These are phyloP conservation scores for Raphanus sativus DNA, from an alignment of 345 rosid genomes.

Conservation along the genomic window DNA sequence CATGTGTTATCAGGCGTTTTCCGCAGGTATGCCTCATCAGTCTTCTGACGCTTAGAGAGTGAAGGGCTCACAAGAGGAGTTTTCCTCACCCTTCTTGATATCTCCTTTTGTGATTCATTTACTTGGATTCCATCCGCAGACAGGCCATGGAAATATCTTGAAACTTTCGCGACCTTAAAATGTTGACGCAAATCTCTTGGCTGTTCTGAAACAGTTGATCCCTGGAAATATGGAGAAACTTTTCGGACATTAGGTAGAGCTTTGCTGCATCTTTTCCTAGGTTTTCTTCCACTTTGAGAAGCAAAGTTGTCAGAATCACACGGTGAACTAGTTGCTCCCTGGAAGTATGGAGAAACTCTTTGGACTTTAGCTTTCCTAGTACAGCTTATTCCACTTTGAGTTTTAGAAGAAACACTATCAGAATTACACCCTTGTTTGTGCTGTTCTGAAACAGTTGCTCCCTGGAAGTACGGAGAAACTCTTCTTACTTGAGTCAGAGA, in stretches of 20 bases:
- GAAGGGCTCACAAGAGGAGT: slow-evolving; percentile 24
- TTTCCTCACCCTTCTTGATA: slow-evolving; percentile 25
- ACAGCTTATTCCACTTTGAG: slow-evolving; percentile 1
- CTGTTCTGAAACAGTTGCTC: slow-evolving; percentile 3
- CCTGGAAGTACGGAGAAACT: slow-evolving; percentile 29
- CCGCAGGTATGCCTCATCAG: slow-evolving; percentile 57
- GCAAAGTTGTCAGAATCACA: slow-evolving; percentile 10
- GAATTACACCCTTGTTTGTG: not conserved
- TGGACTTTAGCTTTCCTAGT: slow-evolving; percentile 9
- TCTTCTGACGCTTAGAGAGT: slow-evolving; percentile 44
- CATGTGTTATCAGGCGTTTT: slow-evolving; percentile 48
- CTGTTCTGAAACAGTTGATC: slow-evolving; percentile 17
- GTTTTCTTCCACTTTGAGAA: not conserved
- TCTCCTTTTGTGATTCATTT: slow-evolving; percentile 4
- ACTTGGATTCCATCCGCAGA: not conserved
- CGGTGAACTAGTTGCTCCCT: not conserved
- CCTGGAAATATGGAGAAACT: slow-evolving; percentile 40
- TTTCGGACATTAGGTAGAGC: slow-evolving; percentile 21
- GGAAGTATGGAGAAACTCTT: slow-evolving; percentile 41
- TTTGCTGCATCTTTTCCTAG: slow-evolving; percentile 4
- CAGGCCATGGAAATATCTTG: slow-evolving; percentile 40
- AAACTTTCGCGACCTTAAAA: slow-evolving; percentile 30
- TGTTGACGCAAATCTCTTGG: not conserved
- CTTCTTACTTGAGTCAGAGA: slow-evolving; percentile 9
- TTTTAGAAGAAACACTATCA: slow-evolving; percentile 13